Evolutionary conservation across 2,329 filamentous ascomycete genomes (phyloP).

Genomic region (Catunica adiposa): DNA sequence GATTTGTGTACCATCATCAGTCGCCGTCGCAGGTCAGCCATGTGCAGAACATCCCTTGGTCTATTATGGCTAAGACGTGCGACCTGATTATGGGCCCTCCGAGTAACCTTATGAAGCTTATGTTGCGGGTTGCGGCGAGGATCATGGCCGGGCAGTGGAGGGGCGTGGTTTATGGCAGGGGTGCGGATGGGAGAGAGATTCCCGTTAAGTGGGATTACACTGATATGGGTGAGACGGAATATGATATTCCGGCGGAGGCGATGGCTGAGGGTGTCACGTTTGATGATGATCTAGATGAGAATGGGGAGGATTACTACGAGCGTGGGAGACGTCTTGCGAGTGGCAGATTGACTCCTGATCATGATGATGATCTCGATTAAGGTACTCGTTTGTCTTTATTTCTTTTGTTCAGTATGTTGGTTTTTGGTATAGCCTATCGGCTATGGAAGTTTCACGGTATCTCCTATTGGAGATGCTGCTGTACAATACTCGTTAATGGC

Average conservation of each 20-base stretch:
- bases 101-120: slow-evolving; percentile 57
- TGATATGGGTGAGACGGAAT: slow-evolving; percentile 31
- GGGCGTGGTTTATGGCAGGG: slow-evolving; percentile 39
- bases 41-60: slow-evolving; percentile 38
- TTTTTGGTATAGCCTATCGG: neutral
- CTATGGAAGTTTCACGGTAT: neutral
- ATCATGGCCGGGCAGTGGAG: slow-evolving; percentile 51
- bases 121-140: slow-evolving; percentile 64
- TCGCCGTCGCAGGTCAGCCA: slow-evolving; percentile 23
- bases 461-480: neutral
- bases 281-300: slow-evolving; percentile 8
- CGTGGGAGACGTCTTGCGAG: slow-evolving; percentile 13
- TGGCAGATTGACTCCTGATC: slow-evolving; percentile 8
- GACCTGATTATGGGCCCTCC: slow-evolving; percentile 69
- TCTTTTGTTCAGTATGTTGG: neutral
- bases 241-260: neutral
- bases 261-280: slow-evolving; percentile 4
- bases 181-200: slow-evolving; percentile 36
- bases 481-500: neutral
- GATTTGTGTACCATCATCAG: neutral
- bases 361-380: slow-evolving; percentile 12
- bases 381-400: neutral
- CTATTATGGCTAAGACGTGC: slow-evolving; percentile 60
- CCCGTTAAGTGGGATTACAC: slow-evolving; percentile 46
- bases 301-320: slow-evolving; percentile 13